These are phyloP conservation scores for Paratinospora sagittata DNA, from an alignment of 164 flowering plant species.

Conservation along the genomic window DNA sequence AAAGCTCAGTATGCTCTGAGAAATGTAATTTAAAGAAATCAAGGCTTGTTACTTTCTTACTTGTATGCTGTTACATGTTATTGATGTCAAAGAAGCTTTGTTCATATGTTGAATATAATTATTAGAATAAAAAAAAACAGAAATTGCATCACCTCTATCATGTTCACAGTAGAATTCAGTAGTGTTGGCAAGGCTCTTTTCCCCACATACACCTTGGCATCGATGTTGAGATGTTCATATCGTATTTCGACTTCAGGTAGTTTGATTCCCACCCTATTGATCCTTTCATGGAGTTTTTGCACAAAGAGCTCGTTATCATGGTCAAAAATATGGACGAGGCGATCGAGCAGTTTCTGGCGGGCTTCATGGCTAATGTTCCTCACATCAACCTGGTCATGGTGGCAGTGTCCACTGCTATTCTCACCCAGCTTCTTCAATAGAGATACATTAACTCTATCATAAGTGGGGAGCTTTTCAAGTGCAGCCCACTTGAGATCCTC, in stretches of 20 bases:
- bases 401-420: conserved; percentile 13
- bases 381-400: conserved; percentile 29
- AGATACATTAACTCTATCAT: conserved; percentile 35
- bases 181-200: conserved; percentile 18
- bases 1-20: conserved; percentile 21
- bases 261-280: conserved; percentile 25
- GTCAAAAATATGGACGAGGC: conserved; percentile 35
- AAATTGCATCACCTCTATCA: conserved; percentile 12
- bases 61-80: not conserved
- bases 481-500: conserved; percentile 70
- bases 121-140: not conserved
- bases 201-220: conserved; percentile 14
- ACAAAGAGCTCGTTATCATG: conserved; percentile 52
- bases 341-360: conserved; percentile 32
- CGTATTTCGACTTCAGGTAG: conserved; percentile 16
- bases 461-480: conserved; percentile 57
- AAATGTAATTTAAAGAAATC: conserved; percentile 3
- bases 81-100: not conserved
- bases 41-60: not conserved
- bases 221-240: conserved; percentile 14
- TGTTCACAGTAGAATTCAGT: conserved; percentile 12
- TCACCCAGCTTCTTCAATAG: conserved; percentile 18
- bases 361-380: conserved; percentile 26
- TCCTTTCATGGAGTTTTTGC: conserved; percentile 39
- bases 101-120: not conserved